Evolutionary conservation across 768 basidiomycete genomes (phyloP).

Genomic region (Lentinula edodes): DNA sequence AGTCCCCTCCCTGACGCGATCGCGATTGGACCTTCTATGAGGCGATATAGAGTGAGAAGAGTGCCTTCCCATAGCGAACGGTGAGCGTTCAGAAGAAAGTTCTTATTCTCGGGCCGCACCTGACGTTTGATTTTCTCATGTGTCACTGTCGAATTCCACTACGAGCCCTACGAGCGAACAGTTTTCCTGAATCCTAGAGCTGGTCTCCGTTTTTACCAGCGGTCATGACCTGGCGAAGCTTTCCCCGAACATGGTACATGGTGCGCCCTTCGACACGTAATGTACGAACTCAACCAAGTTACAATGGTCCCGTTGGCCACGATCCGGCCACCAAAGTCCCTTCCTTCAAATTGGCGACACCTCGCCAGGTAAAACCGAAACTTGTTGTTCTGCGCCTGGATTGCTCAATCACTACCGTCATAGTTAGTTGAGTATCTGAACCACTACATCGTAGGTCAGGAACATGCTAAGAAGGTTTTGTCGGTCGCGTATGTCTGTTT

Average conservation of each 20-base stretch:
- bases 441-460: constrained; percentile 88
- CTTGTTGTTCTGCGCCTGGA: neutral
- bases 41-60: constrained; percentile 54
- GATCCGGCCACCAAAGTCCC: constrained; percentile 31
- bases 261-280: constrained; percentile 6
- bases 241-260: neutral
- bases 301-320: constrained; percentile 28
- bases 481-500: constrained; percentile 77
- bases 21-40: constrained; percentile 30
- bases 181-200: neutral
- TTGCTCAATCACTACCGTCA: neutral
- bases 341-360: constrained; percentile 48
- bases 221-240: neutral
- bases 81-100: neutral
- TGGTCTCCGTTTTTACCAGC: neutral
- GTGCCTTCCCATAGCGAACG: constrained; percentile 36
- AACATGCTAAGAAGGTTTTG: constrained; percentile 87
- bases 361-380: constrained; percentile 37
- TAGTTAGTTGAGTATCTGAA: constrained; percentile 85
- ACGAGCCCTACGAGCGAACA: neutral
- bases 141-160: neutral
- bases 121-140: neutral
- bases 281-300: constrained; percentile 55
- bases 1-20: constrained; percentile 28
- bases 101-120: neutral